Percentiles rank a stretch among this genome's conserved stretches.
phyloP scores from a whole-genome alignment of 306 rosid species.

The Neltuma alba region DNA sequence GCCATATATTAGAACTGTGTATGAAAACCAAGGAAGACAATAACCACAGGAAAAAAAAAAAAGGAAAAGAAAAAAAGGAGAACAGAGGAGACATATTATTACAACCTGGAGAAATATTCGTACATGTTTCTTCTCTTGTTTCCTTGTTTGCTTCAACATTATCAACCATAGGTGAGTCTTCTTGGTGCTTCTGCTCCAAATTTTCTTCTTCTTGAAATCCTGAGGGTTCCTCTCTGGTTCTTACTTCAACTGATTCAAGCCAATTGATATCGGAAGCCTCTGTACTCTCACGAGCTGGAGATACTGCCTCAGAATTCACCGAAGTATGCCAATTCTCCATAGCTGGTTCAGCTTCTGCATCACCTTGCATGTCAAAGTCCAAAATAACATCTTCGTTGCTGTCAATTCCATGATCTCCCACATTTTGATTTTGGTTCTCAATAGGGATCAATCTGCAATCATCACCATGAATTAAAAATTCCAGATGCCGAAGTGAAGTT shows the following conservation, averaged over 20 bases:
- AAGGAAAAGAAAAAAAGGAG: not conserved
- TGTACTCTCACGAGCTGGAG: constrained; percentile 38
- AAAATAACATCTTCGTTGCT: constrained; percentile 68
- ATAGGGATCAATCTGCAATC: constrained; percentile 84
- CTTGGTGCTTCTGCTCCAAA: constrained; percentile 35
- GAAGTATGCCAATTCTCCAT: constrained; percentile 72
- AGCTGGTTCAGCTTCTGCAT: constrained; percentile 53
- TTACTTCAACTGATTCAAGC: constrained; percentile 39
- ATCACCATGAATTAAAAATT: constrained; percentile 77
- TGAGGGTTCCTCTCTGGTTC: constrained; percentile 32
- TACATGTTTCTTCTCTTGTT: constrained; percentile 43
- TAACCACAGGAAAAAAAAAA: not conserved
- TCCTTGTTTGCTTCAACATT: constrained; percentile 39
- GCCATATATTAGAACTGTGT: constrained; percentile 18
- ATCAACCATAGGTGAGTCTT: constrained; percentile 41
- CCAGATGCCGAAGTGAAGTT: constrained; percentile 63
- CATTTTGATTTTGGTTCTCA: constrained; percentile 44
- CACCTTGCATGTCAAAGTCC: constrained; percentile 62
- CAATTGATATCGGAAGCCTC: constrained; percentile 25
- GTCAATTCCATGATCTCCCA: constrained; percentile 44
- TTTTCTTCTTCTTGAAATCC: constrained; percentile 32
- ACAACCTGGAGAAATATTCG: constrained; percentile 60
- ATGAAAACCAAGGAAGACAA: constrained; percentile 6
- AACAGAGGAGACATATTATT: constrained; percentile 1
- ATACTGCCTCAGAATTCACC: constrained; percentile 40